Conservation (phyloP, 768 basidiomycete genomes). For the Leccinum boreale region DNA sequence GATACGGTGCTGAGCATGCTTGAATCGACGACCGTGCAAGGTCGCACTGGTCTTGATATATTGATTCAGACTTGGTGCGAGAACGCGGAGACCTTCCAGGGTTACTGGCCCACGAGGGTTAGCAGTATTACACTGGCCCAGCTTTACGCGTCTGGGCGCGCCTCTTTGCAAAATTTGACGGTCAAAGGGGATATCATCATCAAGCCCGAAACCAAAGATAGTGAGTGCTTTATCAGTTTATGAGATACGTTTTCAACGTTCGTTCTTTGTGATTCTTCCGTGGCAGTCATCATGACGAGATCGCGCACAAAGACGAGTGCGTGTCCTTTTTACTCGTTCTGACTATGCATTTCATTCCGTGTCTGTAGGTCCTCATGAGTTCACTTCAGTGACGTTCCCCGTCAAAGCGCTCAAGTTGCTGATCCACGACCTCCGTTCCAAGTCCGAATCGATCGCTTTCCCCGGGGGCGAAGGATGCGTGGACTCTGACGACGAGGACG, state of each 20-base stretch:
- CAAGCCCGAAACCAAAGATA: slow-evolving; percentile 72
- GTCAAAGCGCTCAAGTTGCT: slow-evolving; percentile 91
- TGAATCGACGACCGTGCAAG: slow-evolving; percentile 60
- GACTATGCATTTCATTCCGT: slow-evolving; percentile 16
- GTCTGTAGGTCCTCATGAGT: slow-evolving; percentile 75
- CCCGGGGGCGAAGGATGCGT: slow-evolving; percentile 56
- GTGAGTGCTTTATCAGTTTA: slow-evolving; percentile 44
- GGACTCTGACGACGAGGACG: slow-evolving; percentile 82
- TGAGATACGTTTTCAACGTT: slow-evolving; percentile 12
- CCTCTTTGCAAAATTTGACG: slow-evolving; percentile 58
- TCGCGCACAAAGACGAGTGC: slow-evolving; percentile 84
- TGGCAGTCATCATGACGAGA: slow-evolving; percentile 91
- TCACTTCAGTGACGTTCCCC: slow-evolving; percentile 82
- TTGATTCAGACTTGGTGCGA: slow-evolving; percentile 94
- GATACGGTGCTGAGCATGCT: slow-evolving; percentile 77
- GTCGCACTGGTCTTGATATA: slow-evolving; percentile 72
- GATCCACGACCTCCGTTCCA: slow-evolving; percentile 77
- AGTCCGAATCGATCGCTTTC: slow-evolving; percentile 69
- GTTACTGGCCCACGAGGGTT: slow-evolving; percentile 88
- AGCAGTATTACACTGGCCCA: slow-evolving; percentile 80
- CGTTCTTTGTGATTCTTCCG: slow-evolving; percentile 22
- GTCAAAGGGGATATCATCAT: slow-evolving; percentile 95
- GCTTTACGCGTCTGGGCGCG: slow-evolving; percentile 64
- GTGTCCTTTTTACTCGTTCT: slow-evolving; percentile 26
- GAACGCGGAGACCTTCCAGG: slow-evolving; percentile 90